Base-by-base conservation (phyloP, 148 eudicot species). In the Amaranthus hypochondriacus region DNA sequence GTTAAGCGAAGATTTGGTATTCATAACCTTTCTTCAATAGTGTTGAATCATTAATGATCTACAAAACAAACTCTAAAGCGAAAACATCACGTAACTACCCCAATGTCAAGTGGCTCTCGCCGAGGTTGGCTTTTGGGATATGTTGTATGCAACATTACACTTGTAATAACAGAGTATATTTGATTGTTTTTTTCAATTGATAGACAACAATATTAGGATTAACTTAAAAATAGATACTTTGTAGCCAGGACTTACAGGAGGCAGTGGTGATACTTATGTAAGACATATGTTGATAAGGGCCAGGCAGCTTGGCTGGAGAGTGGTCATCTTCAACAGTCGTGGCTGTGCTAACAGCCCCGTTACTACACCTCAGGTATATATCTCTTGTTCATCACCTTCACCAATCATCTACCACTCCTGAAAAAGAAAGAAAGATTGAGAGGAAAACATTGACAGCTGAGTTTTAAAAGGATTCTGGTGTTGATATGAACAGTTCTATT, bases 231-330 rank as follows among this genome's bases (percentile, higher is more conserved):
- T 51, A 47, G 9, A 65, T 62, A 49, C 6, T 18, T 55, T 87
- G 84, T 90, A 93, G 96, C 98, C 98, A 73, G 98, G 98, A 79
- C 86, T 95, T 1, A 92, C 97, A 0, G 98, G 98, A 69, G 98
- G 98, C n/a, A 95, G 98, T 72, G 83, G 56, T 28, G 98, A 95
- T 73, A 71, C 88, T 4, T 95, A 95, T 50, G 93, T 95, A 62
- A 87, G 97, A 83, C 98, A 95, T 78, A 83, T 95, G 98, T 69
- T 90, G 70, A 53, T 78, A 48, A 89, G 85, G 70, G 98, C 93
- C 50, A 92, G 89, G 80, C 79, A 74, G 6, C 87, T 78, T 7
- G 93, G 90, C 62, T 91, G 96, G 97, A 83, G 97, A 51, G 92
- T 86, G 18, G 88, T 95, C 8, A 89, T 95, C 64, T 95, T 95